Conservation (phyloP, 306 rosid species). For the Glycine soja region DNA sequence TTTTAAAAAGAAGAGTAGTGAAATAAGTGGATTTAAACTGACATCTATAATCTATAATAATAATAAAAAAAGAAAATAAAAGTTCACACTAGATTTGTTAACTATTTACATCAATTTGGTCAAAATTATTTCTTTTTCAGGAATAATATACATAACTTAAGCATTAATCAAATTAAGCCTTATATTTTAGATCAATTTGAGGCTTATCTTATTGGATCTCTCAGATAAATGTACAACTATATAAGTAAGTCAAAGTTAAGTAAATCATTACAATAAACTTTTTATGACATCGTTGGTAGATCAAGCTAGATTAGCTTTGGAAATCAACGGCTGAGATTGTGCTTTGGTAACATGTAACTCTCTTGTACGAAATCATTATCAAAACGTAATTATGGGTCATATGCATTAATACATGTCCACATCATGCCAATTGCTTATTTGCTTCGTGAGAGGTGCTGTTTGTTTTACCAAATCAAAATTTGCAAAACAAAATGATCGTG, state of each 20-base stretch:
- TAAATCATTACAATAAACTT: not conserved
- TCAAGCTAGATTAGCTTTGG: not conserved
- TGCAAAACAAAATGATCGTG: constrained; percentile 1
- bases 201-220: not conserved
- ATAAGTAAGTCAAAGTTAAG: not conserved
- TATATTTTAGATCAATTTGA: not conserved
- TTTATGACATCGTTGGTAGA: not conserved
- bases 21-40: too few relatives aligned
- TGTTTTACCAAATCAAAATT: not conserved
- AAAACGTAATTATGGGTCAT: constrained; percentile 37
- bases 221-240: too few relatives aligned
- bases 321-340: constrained; percentile 43
- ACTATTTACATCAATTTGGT: too few relatives aligned
- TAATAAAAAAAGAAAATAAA: too few relatives aligned
- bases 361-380: constrained; percentile 39
- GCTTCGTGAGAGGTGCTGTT: not conserved
- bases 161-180: too few relatives aligned
- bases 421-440: not conserved
- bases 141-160: too few relatives aligned
- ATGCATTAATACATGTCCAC: not conserved
- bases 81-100: too few relatives aligned
- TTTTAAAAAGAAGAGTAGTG: too few relatives aligned
- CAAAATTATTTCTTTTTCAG: too few relatives aligned
- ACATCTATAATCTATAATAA: too few relatives aligned
- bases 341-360: constrained; percentile 29